Evolutionary conservation across 768 basidiomycete genomes (phyloP).

Genomic region (Cystoderma amianthinum): DNA sequence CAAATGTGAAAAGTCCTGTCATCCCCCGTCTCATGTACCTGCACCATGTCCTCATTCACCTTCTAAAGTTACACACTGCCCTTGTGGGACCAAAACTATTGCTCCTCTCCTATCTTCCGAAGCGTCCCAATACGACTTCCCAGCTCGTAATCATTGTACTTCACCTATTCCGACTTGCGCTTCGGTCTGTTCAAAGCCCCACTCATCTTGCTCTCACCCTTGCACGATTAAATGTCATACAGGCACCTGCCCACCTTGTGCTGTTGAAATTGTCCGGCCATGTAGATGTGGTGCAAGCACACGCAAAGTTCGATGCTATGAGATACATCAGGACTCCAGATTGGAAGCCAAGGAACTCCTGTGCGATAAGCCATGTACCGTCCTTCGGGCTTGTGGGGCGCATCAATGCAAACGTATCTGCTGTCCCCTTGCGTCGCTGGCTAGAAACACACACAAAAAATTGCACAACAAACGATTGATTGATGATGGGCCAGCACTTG

Average conservation of each 20-base stretch:
- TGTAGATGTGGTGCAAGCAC: slow-evolving; percentile 84
- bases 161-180: slow-evolving; percentile 79
- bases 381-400: slow-evolving; percentile 74
- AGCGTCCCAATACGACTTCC: slow-evolving; percentile 24
- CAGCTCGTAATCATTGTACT: slow-evolving; percentile 48
- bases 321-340: slow-evolving; percentile 26
- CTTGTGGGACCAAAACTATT: slow-evolving; percentile 69
- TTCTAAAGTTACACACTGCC: slow-evolving; percentile 59
- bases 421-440: slow-evolving; percentile 78
- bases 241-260: slow-evolving; percentile 78
- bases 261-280: slow-evolving; percentile 57
- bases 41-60: slow-evolving; percentile 73
- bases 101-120: slow-evolving; percentile 22
- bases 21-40: slow-evolving; percentile 56
- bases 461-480: slow-evolving; percentile 46
- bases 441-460: slow-evolving; percentile 38
- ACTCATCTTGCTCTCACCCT: slow-evolving; percentile 62
- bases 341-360: slow-evolving; percentile 47
- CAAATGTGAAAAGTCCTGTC: slow-evolving; percentile 66
- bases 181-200: slow-evolving; percentile 57
- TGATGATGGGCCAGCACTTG: slow-evolving; percentile 24
- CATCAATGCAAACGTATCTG: slow-evolving; percentile 84
- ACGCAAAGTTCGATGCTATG: slow-evolving; percentile 47
- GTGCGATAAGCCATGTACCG: slow-evolving; percentile 77
- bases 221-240: slow-evolving; percentile 70